Base-by-base conservation (phyloP, 768 basidiomycete species). In the Boletus barrowsii region DNA sequence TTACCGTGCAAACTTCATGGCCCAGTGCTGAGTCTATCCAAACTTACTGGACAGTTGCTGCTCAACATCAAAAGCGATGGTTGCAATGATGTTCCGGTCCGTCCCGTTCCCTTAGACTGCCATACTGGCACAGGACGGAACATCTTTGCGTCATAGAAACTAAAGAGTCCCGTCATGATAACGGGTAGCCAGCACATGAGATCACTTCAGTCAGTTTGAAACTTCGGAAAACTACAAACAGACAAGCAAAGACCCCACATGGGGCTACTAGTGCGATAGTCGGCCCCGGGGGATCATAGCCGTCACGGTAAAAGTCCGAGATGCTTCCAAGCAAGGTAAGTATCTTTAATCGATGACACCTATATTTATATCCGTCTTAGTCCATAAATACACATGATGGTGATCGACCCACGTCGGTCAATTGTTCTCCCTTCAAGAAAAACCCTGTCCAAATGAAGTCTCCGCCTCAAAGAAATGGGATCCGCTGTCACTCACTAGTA, bases 1-100 rank as follows among this genome's bases (percentile, higher is more conserved):
- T 60, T 53, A 84, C 84, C 74, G 75, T 61, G 78, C 76, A 74
- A 85, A 86, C 64, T 82, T 84, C 84, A 86, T 86, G 51, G 18
- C 50, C 40, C 42, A 13, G 10, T 32, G 50, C 4, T 3, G 42
- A 24, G 17, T 48, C 39, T 37, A 37, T 36, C 35, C 37, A 40
- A n/a, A 41, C 22, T 42, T 11, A 24, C 10, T 30, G 42, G 36
- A 22, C 17, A 42, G 39, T 36, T 32, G 20, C 35, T 39, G 10
- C 8, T 36, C 13, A 36, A 41, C 20, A 39, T 35, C 13, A 54
- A 13, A 54, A 22, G 15, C 10, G 17, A 36, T 35, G n/a, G 18
- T 13, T 46, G 13, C 10, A 11, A 40, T 24, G 39, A 35, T 14
- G 14, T 5, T 35, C 10, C 14, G 33, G 29, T 29, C 29, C 29